Evolutionary conservation across 768 basidiomycete genomes (phyloP), one percentile per base, ranked within the genome.

Genomic region (Boletus huronensis): DNA sequence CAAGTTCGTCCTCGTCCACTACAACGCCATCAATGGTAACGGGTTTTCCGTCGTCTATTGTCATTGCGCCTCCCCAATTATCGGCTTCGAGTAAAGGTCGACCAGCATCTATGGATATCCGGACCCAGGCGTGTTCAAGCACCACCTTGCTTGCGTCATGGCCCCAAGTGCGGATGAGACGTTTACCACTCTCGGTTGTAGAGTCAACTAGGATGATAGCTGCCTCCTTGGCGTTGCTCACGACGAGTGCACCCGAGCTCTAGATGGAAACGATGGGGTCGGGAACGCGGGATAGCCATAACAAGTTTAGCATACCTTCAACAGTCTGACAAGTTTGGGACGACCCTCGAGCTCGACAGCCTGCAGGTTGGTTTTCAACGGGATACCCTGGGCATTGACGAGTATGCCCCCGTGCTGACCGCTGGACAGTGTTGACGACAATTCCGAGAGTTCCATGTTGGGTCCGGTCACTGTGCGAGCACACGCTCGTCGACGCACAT

Each of bases 181-280:
- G 74, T 61, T 74, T 72, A 26, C 86, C 85, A 39, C 78, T 75
- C n/a, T 72, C 63, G 0, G 80, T 75, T 17, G 70, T 68, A 2
- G 79, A 66, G 57, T 87, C 80, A 7, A 89, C 82, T 5, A 90
- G 70, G 42, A 88, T 80, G 25, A 88, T 71, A 19, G 76, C 69
- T 0, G 87, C 80, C 47, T 78, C 73, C 43, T 73, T 77, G 9
- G 82, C 77, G 54, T 80, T 77, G 48, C 72, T 75, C 53, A 74
- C 75, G 43, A 84, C 78, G 17, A 68, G 53, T 4, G 82, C 87
- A 31, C 86, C 86, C 14, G 78, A 72, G 66, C 71, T 76, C 86
- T 87, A 32, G 58, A 53, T n/a, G 28, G 32, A 53, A 58, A 42
- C 23, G 54, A 52, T 50, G 55, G n/a, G 36, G 39, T 52, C 21